Conservation (phyloP, 192 early-diverging fungal species). For the Cetraspora pellucida region DNA sequence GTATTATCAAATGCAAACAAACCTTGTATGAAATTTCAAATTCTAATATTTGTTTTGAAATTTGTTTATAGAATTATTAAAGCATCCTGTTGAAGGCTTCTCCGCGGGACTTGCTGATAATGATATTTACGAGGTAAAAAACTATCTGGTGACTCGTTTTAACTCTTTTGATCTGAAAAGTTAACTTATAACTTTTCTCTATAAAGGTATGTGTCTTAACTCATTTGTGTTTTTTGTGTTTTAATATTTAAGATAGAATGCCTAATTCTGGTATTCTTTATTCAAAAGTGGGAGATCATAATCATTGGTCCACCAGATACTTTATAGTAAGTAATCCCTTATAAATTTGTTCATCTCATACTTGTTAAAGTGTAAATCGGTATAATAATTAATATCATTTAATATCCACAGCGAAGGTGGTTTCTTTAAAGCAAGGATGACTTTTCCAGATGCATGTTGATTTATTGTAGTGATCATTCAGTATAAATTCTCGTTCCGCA, state of each 20-base stretch:
- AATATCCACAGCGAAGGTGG: constrained; percentile 77
- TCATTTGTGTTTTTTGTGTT: not conserved
- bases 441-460: constrained; percentile 59
- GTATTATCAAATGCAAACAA: not conserved
- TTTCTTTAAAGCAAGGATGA: constrained; percentile 84
- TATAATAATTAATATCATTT: constrained; percentile 17
- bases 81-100: constrained; percentile 76
- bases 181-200: not conserved
- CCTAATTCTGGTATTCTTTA: not conserved
- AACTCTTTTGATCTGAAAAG: not conserved
- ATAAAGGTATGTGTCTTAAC: not conserved
- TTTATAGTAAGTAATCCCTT: constrained; percentile 65
- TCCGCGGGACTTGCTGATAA: constrained; percentile 90
- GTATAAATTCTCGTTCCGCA: not conserved
- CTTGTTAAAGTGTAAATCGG: not conserved
- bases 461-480: not conserved
- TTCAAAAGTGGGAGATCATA: constrained; percentile 81
- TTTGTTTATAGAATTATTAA: constrained; percentile 67
- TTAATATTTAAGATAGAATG: constrained; percentile 1
- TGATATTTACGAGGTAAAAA: constrained; percentile 77
- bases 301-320: constrained; percentile 88
- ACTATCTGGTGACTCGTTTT: constrained; percentile 18
- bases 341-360: constrained; percentile 4
- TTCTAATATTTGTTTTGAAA: constrained; percentile 12
- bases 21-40: not conserved